A percentile compares a stretch with the other conserved stretches of the same genome.
Evolutionary conservation across 257 asterid genomes (phyloP).

Genomic region (Catharanthus roseus): DNA sequence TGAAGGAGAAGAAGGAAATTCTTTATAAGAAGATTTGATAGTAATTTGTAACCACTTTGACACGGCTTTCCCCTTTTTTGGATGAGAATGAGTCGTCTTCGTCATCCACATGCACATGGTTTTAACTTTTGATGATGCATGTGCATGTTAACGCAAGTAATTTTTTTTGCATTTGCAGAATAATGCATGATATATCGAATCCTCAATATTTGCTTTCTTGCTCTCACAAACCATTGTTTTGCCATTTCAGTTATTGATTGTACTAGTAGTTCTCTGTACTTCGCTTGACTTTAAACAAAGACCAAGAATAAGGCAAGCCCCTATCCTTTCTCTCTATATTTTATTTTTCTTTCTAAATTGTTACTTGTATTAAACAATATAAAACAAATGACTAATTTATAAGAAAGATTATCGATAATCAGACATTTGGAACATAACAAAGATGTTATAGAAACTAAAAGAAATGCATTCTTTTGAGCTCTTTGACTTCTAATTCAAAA

Average conservation of each 20-base stretch:
- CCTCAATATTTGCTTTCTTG: not conserved
- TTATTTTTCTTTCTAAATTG: too few relatives aligned
- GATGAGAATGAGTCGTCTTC: not conserved
- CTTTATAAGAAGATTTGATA: not conserved
- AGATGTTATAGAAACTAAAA: too few relatives aligned
- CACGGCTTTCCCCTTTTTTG: not conserved
- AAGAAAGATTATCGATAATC: too few relatives aligned
- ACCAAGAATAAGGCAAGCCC: not conserved
- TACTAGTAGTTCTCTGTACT: not conserved
- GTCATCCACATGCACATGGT: not conserved
- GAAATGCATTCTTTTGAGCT: too few relatives aligned
- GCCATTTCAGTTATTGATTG: too few relatives aligned
- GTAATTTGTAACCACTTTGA: not conserved
- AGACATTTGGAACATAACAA: too few relatives aligned
- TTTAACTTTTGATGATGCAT: not conserved
- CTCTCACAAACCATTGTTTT: too few relatives aligned
- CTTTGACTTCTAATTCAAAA: too few relatives aligned
- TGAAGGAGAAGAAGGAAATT: not conserved
- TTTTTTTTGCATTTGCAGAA: not conserved
- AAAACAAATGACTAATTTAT: too few relatives aligned
- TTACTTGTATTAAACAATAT: too few relatives aligned
- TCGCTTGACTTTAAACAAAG: not conserved
- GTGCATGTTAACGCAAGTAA: constrained; percentile 14
- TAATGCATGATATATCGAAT: not conserved
- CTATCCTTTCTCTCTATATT: too few relatives aligned